Evolutionary conservation across 139 green algal genomes (phyloP).

Genomic region (Volvox reticuliferus): DNA sequence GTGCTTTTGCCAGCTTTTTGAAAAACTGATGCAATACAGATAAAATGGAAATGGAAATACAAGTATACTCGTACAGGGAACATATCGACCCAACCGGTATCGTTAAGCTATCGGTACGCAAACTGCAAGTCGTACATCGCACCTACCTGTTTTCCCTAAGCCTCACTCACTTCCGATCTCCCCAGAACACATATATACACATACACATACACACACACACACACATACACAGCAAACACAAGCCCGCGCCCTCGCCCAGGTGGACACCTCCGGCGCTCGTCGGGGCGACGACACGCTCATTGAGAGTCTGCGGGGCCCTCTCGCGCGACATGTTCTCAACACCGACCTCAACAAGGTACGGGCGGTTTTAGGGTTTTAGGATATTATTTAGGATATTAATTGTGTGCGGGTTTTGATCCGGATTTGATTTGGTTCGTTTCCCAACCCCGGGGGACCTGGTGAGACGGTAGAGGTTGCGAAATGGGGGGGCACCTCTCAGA

Average conservation of each 20-base stretch:
- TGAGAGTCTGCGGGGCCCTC: conserved; percentile 19
- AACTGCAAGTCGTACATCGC: neutral
- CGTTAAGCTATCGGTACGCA: neutral
- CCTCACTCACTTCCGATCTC: neutral
- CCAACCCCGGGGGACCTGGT: no score
- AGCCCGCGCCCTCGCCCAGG: neutral
- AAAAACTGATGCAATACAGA: neutral
- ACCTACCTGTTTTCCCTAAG: neutral
- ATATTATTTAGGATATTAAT: neutral
- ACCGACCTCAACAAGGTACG: conserved; percentile 20
- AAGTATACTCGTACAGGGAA: neutral
- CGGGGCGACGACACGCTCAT: neutral
- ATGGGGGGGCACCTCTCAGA: no score
- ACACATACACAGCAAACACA: neutral
- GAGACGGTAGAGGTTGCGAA: no score
- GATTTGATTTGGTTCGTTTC: no score
- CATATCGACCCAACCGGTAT: no score
- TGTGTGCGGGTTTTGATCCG: no score
- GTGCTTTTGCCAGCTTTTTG: no score
- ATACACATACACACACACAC: neutral
- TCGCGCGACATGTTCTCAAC: conserved; percentile 27
- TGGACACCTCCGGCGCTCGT: conserved; percentile 13
- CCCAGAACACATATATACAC: neutral
- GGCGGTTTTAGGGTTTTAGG: neutral
- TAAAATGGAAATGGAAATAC: neutral